A percentile compares a stretch with the other conserved stretches of the same genome.
Conservation (phyloP, 1,284 basidiomycete genomes). For the Tremellales sp. region DNA sequence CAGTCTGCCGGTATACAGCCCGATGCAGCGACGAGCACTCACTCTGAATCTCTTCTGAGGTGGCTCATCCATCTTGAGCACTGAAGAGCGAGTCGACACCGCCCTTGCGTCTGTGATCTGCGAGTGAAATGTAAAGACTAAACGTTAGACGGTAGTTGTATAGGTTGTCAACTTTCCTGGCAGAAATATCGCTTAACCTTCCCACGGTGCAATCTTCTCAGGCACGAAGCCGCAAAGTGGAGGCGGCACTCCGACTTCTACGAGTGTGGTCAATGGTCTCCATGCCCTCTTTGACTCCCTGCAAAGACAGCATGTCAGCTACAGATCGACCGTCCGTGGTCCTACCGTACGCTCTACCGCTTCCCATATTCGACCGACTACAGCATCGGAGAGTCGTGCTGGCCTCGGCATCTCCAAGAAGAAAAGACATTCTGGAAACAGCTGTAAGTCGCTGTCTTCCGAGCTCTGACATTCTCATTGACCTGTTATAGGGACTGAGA, state of each 20-base stretch:
- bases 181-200: neutral
- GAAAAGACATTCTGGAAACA: slow-evolving; percentile 76
- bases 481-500: slow-evolving; percentile 61
- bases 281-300: no score
- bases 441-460: slow-evolving; percentile 57
- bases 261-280: no score
- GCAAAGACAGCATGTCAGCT: no score
- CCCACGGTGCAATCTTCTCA: neutral
- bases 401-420: slow-evolving; percentile 77
- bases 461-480: neutral
- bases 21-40: slow-evolving; percentile 11
- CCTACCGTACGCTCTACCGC: slow-evolving; percentile 65
- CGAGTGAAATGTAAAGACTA: no score
- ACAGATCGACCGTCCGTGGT: slow-evolving; percentile 46
- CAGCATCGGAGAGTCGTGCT: slow-evolving; percentile 68
- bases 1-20: neutral
- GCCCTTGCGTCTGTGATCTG: neutral
- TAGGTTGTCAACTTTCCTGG: no score
- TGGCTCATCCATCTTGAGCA: slow-evolving; percentile 38
- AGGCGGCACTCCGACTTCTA: neutral
- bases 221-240: neutral
- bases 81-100: no score
- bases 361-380: slow-evolving; percentile 68
- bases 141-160: no score
- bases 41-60: slow-evolving; percentile 43